These are phyloP conservation scores for Crithidia mellificae DNA, from an alignment of 208 protist species.

Conservation along the genomic window DNA sequence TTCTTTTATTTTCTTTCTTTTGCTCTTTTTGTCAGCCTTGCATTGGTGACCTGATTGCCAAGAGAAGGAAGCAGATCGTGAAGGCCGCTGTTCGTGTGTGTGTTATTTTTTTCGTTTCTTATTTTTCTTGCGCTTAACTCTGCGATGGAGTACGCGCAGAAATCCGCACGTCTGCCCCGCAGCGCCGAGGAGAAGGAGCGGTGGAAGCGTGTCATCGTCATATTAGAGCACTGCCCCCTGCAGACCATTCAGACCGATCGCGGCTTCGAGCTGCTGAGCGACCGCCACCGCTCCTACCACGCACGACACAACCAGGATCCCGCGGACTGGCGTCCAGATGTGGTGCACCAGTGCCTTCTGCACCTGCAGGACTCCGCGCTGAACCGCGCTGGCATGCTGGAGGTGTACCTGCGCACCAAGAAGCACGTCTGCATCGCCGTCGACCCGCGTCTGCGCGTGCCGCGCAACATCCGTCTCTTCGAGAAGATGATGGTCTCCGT, in stretches of 20 bases:
- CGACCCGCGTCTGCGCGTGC: conserved; percentile 97
- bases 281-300: conserved; percentile 95
- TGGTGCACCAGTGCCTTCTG: conserved; percentile 98
- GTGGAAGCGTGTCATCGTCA: conserved; percentile 93
- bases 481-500: conserved; percentile 98
- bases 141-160: conserved; percentile 83
- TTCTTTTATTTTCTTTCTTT: too few species aligned
- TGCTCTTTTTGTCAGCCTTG: too few species aligned
- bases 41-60: too few species aligned
- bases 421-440: conserved; percentile 95
- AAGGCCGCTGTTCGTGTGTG: conserved; percentile 14
- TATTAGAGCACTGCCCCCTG: conserved; percentile 95
- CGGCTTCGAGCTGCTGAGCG: conserved; percentile 97
- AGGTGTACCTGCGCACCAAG: conserved; percentile 97
- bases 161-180: conserved; percentile 83
- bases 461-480: conserved; percentile 98
- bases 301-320: conserved; percentile 93
- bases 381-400: conserved; percentile 97
- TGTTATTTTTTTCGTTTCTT: too few species aligned
- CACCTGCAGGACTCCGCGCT: conserved; percentile 98
- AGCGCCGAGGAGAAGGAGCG: conserved; percentile 86
- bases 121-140: too few species aligned
- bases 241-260: conserved; percentile 93
- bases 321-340: conserved; percentile 97
- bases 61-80: too few species aligned